phyloP scores from a whole-genome alignment of 306 rosid genomes.

The Dryas drummondii region DNA sequence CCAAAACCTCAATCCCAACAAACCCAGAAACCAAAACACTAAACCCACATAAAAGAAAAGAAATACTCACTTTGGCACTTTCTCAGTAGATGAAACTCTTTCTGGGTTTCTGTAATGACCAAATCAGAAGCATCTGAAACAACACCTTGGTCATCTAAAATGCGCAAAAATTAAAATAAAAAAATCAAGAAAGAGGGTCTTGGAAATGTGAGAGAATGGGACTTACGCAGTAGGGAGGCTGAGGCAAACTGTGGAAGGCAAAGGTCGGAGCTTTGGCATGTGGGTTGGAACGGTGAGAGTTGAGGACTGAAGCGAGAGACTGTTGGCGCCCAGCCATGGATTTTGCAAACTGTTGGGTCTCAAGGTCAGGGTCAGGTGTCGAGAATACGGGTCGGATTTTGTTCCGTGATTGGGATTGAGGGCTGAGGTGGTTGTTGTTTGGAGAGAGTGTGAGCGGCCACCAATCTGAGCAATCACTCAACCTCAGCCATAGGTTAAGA shows the following conservation, averaged over 20 bases:
- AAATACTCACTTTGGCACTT: constrained; percentile 57
- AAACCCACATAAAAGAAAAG: neutral
- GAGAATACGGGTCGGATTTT: constrained; percentile 6
- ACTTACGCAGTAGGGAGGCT: constrained; percentile 77
- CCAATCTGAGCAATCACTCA: too few species aligned
- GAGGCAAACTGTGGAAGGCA: constrained; percentile 42
- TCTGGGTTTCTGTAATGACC: constrained; percentile 53
- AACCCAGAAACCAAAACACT: neutral
- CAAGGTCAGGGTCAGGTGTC: constrained; percentile 7
- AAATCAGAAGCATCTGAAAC: constrained; percentile 46
- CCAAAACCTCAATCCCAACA: constrained; percentile 19
- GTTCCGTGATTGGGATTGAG: constrained; percentile 17
- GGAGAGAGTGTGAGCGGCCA: constrained; percentile 35
- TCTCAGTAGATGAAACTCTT: constrained; percentile 38
- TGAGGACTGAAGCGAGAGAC: constrained; percentile 29
- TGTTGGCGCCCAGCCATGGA: constrained; percentile 49
- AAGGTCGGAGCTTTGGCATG: constrained; percentile 35
- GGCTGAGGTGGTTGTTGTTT: constrained; percentile 24
- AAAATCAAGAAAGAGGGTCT: neutral
- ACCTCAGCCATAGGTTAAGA: too few species aligned
- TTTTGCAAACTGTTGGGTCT: constrained; percentile 19
- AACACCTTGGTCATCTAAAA: constrained; percentile 27
- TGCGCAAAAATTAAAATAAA: neutral
- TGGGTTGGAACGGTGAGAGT: constrained; percentile 32
- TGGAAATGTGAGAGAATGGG: constrained; percentile 14